phyloP scores from a whole-genome alignment of 768 basidiomycete genomes.

The Kwoniella pini region DNA sequence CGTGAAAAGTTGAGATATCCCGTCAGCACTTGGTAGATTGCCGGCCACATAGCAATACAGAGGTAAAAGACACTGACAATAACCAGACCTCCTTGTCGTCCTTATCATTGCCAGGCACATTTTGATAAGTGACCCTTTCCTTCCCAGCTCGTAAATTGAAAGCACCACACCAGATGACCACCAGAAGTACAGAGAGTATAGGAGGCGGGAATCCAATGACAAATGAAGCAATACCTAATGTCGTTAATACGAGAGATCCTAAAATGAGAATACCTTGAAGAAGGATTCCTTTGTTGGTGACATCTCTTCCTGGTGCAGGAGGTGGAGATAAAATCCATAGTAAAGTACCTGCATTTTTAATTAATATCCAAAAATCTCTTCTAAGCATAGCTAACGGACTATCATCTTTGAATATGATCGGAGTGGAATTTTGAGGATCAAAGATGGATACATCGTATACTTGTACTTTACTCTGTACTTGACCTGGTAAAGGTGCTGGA shows the following conservation, averaged over 20 bases:
- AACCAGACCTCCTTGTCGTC: slow-evolving; percentile 31
- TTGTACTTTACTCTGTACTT: background rate
- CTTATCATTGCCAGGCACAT: slow-evolving; percentile 14
- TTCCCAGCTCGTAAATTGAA: background rate
- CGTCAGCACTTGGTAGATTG: too few species aligned
- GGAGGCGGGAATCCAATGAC: slow-evolving; percentile 8
- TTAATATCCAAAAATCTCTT: slow-evolving; percentile 9
- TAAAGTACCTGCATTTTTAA: background rate
- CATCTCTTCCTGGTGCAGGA: slow-evolving; percentile 1
- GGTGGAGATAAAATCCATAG: slow-evolving; percentile 1
- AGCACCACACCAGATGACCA: background rate
- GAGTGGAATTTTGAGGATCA: slow-evolving; percentile 5
- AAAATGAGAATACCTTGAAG: slow-evolving; percentile 1
- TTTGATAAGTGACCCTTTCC: slow-evolving; percentile 10
- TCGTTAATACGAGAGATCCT: slow-evolving; percentile 7
- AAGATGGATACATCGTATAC: slow-evolving; percentile 17
- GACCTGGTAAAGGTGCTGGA: background rate
- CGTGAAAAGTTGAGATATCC: background rate
- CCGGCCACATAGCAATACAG: background rate
- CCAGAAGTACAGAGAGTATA: background rate
- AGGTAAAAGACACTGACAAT: slow-evolving; percentile 27
- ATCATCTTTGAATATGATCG: slow-evolving; percentile 7
- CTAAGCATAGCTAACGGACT: slow-evolving; percentile 3
- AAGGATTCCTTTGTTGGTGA: slow-evolving; percentile 3
- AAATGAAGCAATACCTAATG: slow-evolving; percentile 3